A percentile compares a stretch with the other conserved stretches of the same genome.
These are phyloP conservation scores for Fusarium sp. DNA, from an alignment of 2,329 filamentous ascomycete genomes.

Conservation along the genomic window DNA sequence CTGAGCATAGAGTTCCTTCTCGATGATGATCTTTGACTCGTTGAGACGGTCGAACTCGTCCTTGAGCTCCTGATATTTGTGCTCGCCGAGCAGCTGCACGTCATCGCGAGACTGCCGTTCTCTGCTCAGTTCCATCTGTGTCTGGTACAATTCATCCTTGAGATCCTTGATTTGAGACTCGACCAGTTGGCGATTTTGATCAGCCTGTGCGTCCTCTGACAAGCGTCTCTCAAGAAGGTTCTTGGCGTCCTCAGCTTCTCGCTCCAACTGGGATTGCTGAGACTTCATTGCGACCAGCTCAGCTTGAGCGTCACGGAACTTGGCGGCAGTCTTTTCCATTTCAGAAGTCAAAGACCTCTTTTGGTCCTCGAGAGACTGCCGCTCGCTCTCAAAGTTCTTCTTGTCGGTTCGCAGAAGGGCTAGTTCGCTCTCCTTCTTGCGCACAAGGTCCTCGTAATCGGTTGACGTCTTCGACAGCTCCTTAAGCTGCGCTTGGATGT, in stretches of 20 bases:
- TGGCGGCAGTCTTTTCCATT: conserved; percentile 81
- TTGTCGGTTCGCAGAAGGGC: conserved; percentile 86
- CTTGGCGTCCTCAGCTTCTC: conserved; percentile 90
- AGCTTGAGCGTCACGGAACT: conserved; percentile 86
- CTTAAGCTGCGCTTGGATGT: conserved; percentile 85
- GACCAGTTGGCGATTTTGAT: conserved; percentile 82
- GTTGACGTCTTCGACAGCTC: conserved; percentile 92
- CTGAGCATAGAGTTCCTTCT: conserved; percentile 97
- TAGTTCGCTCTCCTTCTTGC: conserved; percentile 94
- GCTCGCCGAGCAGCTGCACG: conserved; percentile 88
- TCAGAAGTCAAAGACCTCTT: conserved; percentile 77
- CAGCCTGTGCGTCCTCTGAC: conserved; percentile 88
- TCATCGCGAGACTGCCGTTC: conserved; percentile 95
- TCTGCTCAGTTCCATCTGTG: conserved; percentile 88
- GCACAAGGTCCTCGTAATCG: conserved; percentile 93
- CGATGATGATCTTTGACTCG: conserved; percentile 95
- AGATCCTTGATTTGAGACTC: conserved; percentile 89
- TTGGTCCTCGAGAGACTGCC: conserved; percentile 81
- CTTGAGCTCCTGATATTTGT: conserved; percentile 84
- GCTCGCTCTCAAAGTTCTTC: conserved; percentile 84
- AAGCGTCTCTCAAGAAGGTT: conserved; percentile 87
- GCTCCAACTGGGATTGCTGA: conserved; percentile 85
- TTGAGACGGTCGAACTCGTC: conserved; percentile 89
- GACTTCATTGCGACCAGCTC: conserved; percentile 89
- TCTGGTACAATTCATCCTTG: conserved; percentile 85